These are phyloP conservation scores for Lasiosphaeria hispida DNA, from an alignment of 495 filamentous ascomycete genomes.

Conservation along the genomic window DNA sequence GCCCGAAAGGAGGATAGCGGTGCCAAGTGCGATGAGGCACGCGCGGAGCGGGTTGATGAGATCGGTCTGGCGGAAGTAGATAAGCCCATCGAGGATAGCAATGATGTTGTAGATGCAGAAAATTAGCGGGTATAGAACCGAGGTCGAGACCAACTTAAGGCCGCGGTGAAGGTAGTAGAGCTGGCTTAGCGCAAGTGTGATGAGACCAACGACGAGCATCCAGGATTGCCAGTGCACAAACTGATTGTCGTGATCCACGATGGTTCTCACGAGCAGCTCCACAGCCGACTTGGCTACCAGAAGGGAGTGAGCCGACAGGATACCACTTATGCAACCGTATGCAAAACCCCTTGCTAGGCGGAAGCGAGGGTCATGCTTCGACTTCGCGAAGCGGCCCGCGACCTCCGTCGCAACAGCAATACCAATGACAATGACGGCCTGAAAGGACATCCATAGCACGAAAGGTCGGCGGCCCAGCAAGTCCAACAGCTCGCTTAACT, in stretches of 20 bases:
- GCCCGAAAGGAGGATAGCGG: constrained; percentile 77
- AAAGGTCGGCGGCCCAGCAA: constrained; percentile 74
- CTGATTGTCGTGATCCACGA: constrained; percentile 84
- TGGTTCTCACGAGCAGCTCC: constrained; percentile 90
- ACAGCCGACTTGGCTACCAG: constrained; percentile 96
- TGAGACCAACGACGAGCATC: constrained; percentile 82
- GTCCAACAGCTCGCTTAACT: constrained; percentile 72
- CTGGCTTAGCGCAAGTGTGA: constrained; percentile 81
- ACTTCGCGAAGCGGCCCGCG: constrained; percentile 45
- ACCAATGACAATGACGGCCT: constrained; percentile 64
- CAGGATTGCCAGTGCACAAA: constrained; percentile 98
- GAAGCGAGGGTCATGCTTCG: constrained; percentile 57
- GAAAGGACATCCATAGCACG: constrained; percentile 85
- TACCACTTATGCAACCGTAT: constrained; percentile 87
- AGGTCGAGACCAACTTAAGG: constrained; percentile 90
- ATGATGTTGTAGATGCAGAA: constrained; percentile 99
- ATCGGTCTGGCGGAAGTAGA: constrained; percentile 90
- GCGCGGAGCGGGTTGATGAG: constrained; percentile 73
- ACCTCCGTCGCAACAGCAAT: constrained; percentile 65
- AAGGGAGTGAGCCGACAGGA: constrained; percentile 88
- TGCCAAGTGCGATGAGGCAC: constrained; percentile 82
- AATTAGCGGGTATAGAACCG: constrained; percentile 93
- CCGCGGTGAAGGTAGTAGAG: constrained; percentile 94
- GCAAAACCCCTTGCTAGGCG: constrained; percentile 84
- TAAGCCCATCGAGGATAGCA: constrained; percentile 92